These are phyloP conservation scores for Phialophora chinensis DNA, from an alignment of 2,329 filamentous ascomycete genomes.

Conservation along the genomic window DNA sequence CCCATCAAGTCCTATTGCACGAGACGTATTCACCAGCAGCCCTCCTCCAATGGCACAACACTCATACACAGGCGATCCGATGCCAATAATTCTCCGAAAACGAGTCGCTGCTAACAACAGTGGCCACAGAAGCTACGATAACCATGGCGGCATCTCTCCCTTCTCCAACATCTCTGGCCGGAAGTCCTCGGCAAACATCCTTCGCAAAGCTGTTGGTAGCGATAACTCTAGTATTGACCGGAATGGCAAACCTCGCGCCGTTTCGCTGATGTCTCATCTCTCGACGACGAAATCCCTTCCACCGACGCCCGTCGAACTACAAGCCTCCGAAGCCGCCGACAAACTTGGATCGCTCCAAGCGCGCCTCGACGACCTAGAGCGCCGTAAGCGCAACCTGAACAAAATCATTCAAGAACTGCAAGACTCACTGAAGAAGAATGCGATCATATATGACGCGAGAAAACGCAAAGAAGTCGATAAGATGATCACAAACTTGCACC, in stretches of 20 bases:
- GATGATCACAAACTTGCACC: constrained; percentile 70
- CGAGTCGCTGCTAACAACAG: constrained; percentile 39
- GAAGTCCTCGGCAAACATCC: constrained; percentile 34
- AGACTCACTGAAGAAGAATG: constrained; percentile 74
- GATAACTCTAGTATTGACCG: constrained; percentile 9
- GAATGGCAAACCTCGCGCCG: constrained; percentile 28
- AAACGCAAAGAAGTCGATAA: constrained; percentile 61
- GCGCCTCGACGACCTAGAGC: constrained; percentile 67
- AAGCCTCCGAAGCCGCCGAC: constrained; percentile 54
- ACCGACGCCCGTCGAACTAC: constrained; percentile 64
- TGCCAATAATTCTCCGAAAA: constrained; percentile 50
- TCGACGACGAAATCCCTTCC: constrained; percentile 62
- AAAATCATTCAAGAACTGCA: constrained; percentile 77
- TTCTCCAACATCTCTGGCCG: constrained; percentile 33
- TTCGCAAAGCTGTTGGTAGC: constrained; percentile 32
- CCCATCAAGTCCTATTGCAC: constrained; percentile 44
- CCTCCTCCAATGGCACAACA: constrained; percentile 44
- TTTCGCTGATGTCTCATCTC: constrained; percentile 42
- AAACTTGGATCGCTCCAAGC: constrained; percentile 71
- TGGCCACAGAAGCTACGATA: constrained; percentile 45
- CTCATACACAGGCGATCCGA: constrained; percentile 36
- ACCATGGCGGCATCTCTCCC: constrained; percentile 43
- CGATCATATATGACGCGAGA: constrained; percentile 71
- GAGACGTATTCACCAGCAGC: constrained; percentile 50
- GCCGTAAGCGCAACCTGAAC: constrained; percentile 73